Conservation (phyloP, 2,329 filamentous ascomycete genomes). For the Aspergillus sp. region DNA sequence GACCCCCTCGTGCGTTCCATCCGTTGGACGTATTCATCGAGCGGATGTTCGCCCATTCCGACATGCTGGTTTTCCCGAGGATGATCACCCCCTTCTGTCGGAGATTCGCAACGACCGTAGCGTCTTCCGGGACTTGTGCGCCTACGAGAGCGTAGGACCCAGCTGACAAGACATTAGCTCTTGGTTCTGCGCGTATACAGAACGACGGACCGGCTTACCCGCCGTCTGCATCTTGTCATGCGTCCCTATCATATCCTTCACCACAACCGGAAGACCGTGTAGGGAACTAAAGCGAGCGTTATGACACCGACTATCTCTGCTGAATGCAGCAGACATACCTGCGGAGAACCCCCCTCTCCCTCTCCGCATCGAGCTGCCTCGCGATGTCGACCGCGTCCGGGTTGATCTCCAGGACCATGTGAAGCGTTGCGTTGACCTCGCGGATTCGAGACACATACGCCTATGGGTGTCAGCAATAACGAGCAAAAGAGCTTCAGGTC, state of each 20-base stretch:
- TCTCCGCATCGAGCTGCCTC: constrained; percentile 47
- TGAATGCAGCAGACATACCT: constrained; percentile 33
- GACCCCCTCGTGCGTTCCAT: constrained; percentile 65
- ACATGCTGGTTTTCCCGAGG: constrained; percentile 65
- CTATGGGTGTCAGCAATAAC: constrained; percentile 22
- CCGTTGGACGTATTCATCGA: constrained; percentile 57
- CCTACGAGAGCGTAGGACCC: constrained; percentile 65
- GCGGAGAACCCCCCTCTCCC: constrained; percentile 46
- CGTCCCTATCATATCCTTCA: constrained; percentile 69
- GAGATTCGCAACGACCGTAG: constrained; percentile 60
- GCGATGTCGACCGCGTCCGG: constrained; percentile 55
- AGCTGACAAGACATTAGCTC: constrained; percentile 30
- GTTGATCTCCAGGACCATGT: constrained; percentile 56
- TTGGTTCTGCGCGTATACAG: not conserved
- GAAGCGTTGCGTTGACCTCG: constrained; percentile 54
- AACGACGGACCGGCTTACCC: constrained; percentile 19
- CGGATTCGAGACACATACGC: constrained; percentile 53
- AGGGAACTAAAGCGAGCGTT: constrained; percentile 35
- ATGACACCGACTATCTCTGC: not conserved
- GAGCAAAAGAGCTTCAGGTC: not conserved
- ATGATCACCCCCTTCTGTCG: constrained; percentile 62
- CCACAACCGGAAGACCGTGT: constrained; percentile 64
- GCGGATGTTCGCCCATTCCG: constrained; percentile 65
- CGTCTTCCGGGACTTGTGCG: constrained; percentile 56
- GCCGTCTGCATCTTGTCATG: constrained; percentile 63